phyloP scores from a whole-genome alignment of 805 yeast genomes.

The Komagataella pseudopastoris region DNA sequence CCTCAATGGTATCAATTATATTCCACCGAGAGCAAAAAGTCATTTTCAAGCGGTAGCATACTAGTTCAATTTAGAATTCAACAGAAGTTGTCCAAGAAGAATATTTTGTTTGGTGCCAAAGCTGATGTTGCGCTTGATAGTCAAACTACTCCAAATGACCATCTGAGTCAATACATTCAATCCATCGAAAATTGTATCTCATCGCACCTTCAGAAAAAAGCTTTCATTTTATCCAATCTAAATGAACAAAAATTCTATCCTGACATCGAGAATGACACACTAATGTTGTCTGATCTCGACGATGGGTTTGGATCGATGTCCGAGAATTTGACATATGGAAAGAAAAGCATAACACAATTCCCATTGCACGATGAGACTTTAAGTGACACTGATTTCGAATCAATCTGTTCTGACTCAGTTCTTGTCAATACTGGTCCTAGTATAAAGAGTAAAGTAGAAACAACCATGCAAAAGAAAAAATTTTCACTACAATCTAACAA shows the following conservation, averaged over 20 bases:
- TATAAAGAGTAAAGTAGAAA: slow-evolving; percentile 12
- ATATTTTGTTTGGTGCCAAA: not conserved
- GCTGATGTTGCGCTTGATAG: not conserved
- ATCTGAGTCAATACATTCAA: not conserved
- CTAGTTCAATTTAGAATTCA: not conserved
- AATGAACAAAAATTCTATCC: slow-evolving; percentile 11
- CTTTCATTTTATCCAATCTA: not conserved
- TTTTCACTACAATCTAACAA: slow-evolving; percentile 19
- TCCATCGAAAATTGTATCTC: not conserved
- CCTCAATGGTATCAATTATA: slow-evolving; percentile 10
- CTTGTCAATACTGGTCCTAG: not conserved
- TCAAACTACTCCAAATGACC: not conserved
- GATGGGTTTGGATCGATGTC: not conserved
- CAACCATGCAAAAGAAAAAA: slow-evolving; percentile 2
- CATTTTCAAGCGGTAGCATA: slow-evolving; percentile 15
- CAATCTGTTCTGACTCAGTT: not conserved
- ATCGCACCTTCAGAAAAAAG: not conserved
- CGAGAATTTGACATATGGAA: not conserved
- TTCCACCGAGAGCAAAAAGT: slow-evolving; percentile 11
- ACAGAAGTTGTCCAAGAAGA: slow-evolving; percentile 3
- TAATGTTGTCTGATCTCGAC: not conserved
- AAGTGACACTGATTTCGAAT: slow-evolving; percentile 1
- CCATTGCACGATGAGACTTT: not conserved
- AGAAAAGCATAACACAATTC: not conserved
- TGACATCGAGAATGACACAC: not conserved